phyloP scores from a whole-genome alignment of 805 yeast species.

The Clavispora asparagi region DNA sequence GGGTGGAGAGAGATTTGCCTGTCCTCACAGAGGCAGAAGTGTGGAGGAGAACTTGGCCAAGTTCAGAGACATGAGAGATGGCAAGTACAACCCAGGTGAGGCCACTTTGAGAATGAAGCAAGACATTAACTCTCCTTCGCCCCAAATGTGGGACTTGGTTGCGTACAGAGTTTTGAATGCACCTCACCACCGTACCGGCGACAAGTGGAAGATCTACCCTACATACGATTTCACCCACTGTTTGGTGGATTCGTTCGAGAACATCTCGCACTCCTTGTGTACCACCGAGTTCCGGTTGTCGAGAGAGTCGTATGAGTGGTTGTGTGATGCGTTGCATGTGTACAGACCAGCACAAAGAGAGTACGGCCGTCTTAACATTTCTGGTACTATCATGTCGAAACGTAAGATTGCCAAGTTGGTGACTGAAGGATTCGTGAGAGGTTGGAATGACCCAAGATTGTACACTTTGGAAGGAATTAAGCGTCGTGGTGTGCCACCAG shows the following conservation, averaged over 20 bases:
- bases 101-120: conserved; percentile 97
- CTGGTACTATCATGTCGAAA: conserved; percentile 92
- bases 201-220: conserved; percentile 96
- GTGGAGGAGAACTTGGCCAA: conserved; percentile 71
- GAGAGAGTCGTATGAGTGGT: conserved; percentile 96
- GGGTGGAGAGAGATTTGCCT: conserved; percentile 88
- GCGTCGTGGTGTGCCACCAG: conserved; percentile 98
- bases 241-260: conserved; percentile 95
- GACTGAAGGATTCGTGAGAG: conserved; percentile 74
- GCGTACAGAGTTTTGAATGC: conserved; percentile 94
- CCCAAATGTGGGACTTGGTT: conserved; percentile 99
- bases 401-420: conserved; percentile 94
- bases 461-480: conserved; percentile 91
- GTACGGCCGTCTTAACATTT: conserved; percentile 91
- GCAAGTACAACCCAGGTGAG: conserved; percentile 81
- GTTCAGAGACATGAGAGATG: conserved; percentile 90
- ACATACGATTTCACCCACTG: conserved; percentile 99
- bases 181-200: conserved; percentile 94
- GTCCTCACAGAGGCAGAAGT: conserved; percentile 67
- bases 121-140: conserved; percentile 83
- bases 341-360: conserved; percentile 99
- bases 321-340: conserved; percentile 90
- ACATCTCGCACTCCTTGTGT: conserved; percentile 92
- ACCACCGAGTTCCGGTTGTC: conserved; percentile 91
- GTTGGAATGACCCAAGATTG: conserved; percentile 98